These are phyloP conservation scores for Ailanthus altissimus DNA, from an alignment of 345 rosid genomes.

Conservation along the genomic window DNA sequence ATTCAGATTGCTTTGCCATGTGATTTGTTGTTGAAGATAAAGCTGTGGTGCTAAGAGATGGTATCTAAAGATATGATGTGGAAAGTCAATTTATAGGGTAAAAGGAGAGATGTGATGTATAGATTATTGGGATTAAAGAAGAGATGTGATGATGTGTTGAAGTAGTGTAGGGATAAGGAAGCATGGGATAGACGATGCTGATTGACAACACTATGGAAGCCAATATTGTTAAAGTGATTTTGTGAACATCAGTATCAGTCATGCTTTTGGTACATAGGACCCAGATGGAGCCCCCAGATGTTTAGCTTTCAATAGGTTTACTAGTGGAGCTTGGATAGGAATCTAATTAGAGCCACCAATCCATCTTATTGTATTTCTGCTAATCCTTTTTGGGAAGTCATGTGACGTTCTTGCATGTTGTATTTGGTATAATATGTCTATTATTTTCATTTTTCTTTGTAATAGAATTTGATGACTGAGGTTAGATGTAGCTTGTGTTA, in stretches of 20 bases:
- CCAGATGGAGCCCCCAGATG: not conserved
- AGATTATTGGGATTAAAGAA: not conserved
- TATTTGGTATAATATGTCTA: not conserved
- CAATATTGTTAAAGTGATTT: not conserved
- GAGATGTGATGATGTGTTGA: not conserved
- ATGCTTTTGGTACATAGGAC: not conserved
- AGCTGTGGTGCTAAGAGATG: not conserved
- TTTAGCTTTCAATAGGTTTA: not conserved
- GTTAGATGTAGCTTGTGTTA: conserved; percentile 7
- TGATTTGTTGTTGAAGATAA: conserved; percentile 8
- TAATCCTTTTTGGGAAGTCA: not conserved
- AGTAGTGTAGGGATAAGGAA: conserved; percentile 5
- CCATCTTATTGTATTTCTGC: not conserved
- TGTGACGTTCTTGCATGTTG: not conserved
- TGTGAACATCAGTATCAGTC: not conserved
- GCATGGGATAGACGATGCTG: not conserved
- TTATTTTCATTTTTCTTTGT: not conserved
- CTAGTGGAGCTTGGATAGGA: not conserved
- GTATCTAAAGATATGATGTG: not conserved
- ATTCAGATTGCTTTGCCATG: not conserved
- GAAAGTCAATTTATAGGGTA: not conserved
- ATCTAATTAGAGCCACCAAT: not conserved
- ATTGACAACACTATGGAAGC: not conserved
- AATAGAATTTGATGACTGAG: not conserved
- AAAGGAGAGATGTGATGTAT: no score